phyloP scores from a whole-genome alignment of 208 protist species.

The Wallacemonas rigidus region DNA sequence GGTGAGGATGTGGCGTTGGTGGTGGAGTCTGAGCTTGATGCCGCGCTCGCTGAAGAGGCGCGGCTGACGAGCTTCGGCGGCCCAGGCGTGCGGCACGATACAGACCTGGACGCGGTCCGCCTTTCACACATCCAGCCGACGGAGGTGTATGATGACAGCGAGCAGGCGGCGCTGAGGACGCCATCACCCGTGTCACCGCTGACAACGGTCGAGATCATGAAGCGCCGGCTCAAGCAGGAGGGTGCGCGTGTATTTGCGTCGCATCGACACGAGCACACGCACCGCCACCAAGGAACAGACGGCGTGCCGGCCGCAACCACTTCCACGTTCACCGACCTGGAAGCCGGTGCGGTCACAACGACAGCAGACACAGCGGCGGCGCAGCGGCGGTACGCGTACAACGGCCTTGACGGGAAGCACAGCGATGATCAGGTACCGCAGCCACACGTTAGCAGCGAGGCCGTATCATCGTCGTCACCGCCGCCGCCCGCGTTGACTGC shows the following conservation, averaged over 20 bases:
- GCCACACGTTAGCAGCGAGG: too few species aligned
- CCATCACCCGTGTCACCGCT: neutral
- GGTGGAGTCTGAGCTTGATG: constrained; percentile 16
- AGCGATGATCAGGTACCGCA: too few species aligned
- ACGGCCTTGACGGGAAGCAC: too few species aligned
- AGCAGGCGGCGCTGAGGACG: neutral
- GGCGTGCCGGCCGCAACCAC: neutral
- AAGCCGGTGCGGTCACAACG: neutral
- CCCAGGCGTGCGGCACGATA: constrained; percentile 3
- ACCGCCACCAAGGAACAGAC: neutral
- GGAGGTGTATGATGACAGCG: constrained; percentile 2
- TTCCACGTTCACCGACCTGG: constrained; percentile 3
- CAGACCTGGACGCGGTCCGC: neutral
- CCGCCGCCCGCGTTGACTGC: constrained; percentile 3
- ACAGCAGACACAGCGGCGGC: neutral
- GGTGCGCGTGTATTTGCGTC: neutral
- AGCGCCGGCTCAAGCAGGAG: constrained; percentile 10
- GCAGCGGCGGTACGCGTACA: too few species aligned
- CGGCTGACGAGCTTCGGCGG: neutral
- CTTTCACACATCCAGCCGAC: too few species aligned
- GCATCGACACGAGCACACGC: neutral
- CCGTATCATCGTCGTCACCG: too few species aligned
- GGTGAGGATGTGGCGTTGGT: constrained; percentile 15
- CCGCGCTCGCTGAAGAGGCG: constrained; percentile 6
- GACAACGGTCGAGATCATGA: constrained; percentile 3